These are phyloP conservation scores for Nannizzia gypsea DNA, from an alignment of 2,329 filamentous ascomycete species.

Conservation along the genomic window DNA sequence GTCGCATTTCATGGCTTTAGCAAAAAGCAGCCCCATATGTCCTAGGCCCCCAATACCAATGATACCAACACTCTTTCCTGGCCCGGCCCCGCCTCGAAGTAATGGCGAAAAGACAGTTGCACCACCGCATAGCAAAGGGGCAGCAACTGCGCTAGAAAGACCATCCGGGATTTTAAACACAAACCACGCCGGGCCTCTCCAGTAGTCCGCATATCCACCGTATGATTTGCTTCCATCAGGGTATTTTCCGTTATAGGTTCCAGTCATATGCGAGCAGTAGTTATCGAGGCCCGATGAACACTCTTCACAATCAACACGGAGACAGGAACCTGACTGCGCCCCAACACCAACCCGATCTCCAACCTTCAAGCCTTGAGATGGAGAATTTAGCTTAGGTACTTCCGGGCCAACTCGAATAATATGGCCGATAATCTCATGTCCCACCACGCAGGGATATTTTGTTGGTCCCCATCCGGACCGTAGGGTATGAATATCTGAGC, in stretches of 20 bases:
- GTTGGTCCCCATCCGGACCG: constrained; percentile 44
- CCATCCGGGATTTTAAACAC: constrained; percentile 44
- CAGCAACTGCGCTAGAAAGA: constrained; percentile 40
- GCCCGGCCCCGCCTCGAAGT: constrained; percentile 53
- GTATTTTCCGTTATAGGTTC: constrained; percentile 29
- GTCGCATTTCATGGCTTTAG: constrained; percentile 57
- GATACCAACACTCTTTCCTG: constrained; percentile 59
- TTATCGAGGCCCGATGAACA: constrained; percentile 30
- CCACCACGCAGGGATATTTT: constrained; percentile 42
- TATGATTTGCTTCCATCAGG: constrained; percentile 43
- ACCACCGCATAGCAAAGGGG: constrained; percentile 67
- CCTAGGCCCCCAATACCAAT: constrained; percentile 63
- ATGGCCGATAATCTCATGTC: constrained; percentile 55
- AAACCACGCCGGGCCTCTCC: constrained; percentile 48
- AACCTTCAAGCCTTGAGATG: constrained; percentile 41
- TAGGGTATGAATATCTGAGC: constrained; percentile 60
- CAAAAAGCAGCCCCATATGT: constrained; percentile 60
- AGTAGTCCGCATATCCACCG: constrained; percentile 51
- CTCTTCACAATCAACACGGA: constrained; percentile 31
- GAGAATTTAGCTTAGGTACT: constrained; percentile 39
- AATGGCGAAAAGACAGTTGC: constrained; percentile 63
- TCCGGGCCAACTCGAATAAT: constrained; percentile 56
- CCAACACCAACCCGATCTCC: constrained; percentile 59
- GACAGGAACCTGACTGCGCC: constrained; percentile 49
- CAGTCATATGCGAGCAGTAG: constrained; percentile 29